These are phyloP conservation scores for Sporothrix sp. DNA, from an alignment of 2,329 filamentous ascomycete genomes.

Conservation along the genomic window DNA sequence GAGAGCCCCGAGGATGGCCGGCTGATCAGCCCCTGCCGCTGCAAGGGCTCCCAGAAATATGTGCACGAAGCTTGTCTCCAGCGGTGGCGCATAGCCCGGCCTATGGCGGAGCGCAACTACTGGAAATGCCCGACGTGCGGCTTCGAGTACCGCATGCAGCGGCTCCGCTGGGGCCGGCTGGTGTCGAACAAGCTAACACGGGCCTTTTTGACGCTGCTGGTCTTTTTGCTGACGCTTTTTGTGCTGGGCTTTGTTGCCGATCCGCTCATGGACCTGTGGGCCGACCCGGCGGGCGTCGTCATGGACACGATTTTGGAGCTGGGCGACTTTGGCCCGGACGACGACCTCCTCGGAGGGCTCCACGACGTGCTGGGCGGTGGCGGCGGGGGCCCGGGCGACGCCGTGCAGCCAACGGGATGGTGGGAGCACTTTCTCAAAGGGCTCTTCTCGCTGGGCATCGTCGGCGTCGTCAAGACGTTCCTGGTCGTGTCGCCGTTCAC, in stretches of 20 bases:
- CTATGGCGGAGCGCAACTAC: constrained; percentile 56
- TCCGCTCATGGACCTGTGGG: constrained; percentile 79
- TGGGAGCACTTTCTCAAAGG: constrained; percentile 79
- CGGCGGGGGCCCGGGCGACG: constrained; percentile 7
- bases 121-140: constrained; percentile 84
- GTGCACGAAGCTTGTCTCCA: constrained; percentile 87
- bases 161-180: constrained; percentile 64
- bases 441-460: constrained; percentile 74
- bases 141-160: constrained; percentile 70
- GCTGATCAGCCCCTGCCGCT: constrained; percentile 81
- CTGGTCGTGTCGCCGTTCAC: constrained; percentile 65
- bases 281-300: constrained; percentile 63
- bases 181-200: constrained; percentile 59
- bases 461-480: constrained; percentile 76
- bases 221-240: constrained; percentile 67
- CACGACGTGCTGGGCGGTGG: constrained; percentile 32
- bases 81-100: constrained; percentile 69
- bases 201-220: constrained; percentile 57
- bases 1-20: constrained; percentile 64
- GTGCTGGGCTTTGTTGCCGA: constrained; percentile 84
- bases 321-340: constrained; percentile 30
- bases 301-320: constrained; percentile 40
- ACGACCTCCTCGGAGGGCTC: neutral
- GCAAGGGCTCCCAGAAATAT: constrained; percentile 86
- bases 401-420: constrained; percentile 48